Base-by-base conservation (phyloP, 2,329 filamentous ascomycete genomes). In the Penicillium sp. region DNA sequence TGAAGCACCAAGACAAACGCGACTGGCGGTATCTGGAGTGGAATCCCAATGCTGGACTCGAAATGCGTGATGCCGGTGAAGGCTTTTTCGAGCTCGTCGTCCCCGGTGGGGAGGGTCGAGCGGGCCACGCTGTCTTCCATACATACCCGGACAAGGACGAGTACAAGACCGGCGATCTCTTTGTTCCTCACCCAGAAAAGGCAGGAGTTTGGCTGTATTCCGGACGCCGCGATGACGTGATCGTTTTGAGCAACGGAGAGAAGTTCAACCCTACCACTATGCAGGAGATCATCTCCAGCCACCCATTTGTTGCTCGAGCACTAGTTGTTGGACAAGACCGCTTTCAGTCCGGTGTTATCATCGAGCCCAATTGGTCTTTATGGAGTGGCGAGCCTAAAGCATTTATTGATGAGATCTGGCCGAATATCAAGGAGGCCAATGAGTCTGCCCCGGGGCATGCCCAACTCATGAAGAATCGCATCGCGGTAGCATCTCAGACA, bases 401-500 rank as follows among this genome's bases (percentile, higher is more conserved):
- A 9, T 60, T 76, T 1, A 58, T 80, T 3, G 72, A 79, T 4
- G 69, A 69, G 42, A 72, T 82, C 4, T 81, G 79, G 78, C 13
- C 11, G 2, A 34, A 16, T 14, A 34, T 34, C 32, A 34, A 34
- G 13, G 16, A 34, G 32, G 45, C 45, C 13, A 82, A 82, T 47
- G 54, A 62, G 1, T 55, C 61, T 5, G 69, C 70, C 16, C 70
- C 73, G 0, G 71, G 71, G 9, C 76, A 79, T 56, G 74, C 69
- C 5, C 73, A 74, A 26, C 62, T 83, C 3, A 69, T 70, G 40
- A 72, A 69, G 35, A 71, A 73, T 5, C 76, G 74, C 47, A 68
- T 82, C 20, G 64, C 72, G 0, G 64, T 81, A 39, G 64, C 77
- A 0, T 69, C 72, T 14, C 64, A 66, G 7, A 66, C 69, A 13